Base-by-base conservation (phyloP, 169 alveolate species). In the Plasmodium vinckei region DNA sequence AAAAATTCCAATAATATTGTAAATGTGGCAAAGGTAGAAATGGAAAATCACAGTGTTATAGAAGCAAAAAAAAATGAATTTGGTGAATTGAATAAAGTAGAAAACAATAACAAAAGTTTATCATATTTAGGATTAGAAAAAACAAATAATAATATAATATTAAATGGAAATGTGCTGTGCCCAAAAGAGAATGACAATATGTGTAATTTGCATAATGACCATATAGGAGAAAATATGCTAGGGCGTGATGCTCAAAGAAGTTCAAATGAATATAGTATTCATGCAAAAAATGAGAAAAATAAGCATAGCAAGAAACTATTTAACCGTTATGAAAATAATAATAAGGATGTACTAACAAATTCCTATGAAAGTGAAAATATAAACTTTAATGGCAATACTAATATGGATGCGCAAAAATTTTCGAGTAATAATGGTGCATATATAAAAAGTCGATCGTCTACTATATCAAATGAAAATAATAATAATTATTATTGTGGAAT, bases 381-480 rank as follows among this genome's bases (percentile, higher is more conserved):
- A 67, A 82, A 82, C 54, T 39, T 51, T 9, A 39, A 47, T 60
- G 49, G 59, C 67, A 82, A 61, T 59, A 72, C n/a, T 25, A 54
- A 65, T 42, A 9, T 42, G 27, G 72, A 82, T 67, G 7, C 51
- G 5, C 42, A 33, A 1, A 46, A 54, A 25, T 25, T 53, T 44
- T 10, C 68, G 13, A 82, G 44, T 23, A 67, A 56, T 33, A 82
- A 67, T 54, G 33, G 27, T 17, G 12, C 25, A 47, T 53, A 70
- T 71, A 46, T n/a, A 53, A 33, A 46, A 17, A 9, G 44, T n/a
- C 13, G 39, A 13, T 39, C 44, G 46, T 15, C 42, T 42, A 19
- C 49, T 49, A 67, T 49, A 33, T 67, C 57, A 47, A 65, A 49
- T 82, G 75, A 82, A 44, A 67, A 42, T 68, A 59, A 57, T 47